Evolutionary conservation across 768 basidiomycete species (phyloP), one percentile per base, ranked within the genome.

Genomic region (Kwoniella heveanensis): DNA sequence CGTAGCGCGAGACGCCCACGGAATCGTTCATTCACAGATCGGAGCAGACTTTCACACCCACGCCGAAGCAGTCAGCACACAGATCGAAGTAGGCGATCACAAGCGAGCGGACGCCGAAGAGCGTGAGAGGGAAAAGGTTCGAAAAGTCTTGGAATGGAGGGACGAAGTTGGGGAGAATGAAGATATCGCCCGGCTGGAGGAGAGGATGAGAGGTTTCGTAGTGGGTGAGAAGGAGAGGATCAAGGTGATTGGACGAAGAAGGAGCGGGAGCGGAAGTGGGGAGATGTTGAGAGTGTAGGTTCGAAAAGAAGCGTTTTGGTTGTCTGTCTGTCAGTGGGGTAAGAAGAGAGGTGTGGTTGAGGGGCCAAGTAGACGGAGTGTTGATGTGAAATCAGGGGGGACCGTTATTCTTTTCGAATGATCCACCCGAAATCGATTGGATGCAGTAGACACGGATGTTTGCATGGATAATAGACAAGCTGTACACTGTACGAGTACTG

Each of bases 81-180:
- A n/a, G n/a, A n/a, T n/a, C n/a, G n/a, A n/a, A n/a, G n/a, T n/a
- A n/a, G n/a, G n/a, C n/a, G 17, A 19, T 17, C 19, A 4, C 10
- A 44, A 44, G 39, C 39, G 39, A 17, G 19, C 39, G 39, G 39
- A 3, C 39, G 39, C 39, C 8, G 39, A 44, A 44, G 39, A 44
- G 39, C 39, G 39, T 19, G 52, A 21, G 32, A 24, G 24, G 7
- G 55, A 55, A 1, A 64, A 57, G 27, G 37, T 52, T 19, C 22
- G 48, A 12, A 57, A 57, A 47, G 62, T 64, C 2, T 29, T 64
- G 19, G 55, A 47, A 30, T 64, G 62, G 62, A 37, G 62, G 19
- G 39, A 56, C 21, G 62, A 64, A 32, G 62, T 64, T 1, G 62
- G 49, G 2, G 62, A 64, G 19, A 64, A 64, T 39, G 62, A 64